A percentile compares a stretch with the other conserved stretches of the same genome.
These are phyloP conservation scores for Saturnispora diversa DNA, from an alignment of 805 yeast genomes.

Conservation along the genomic window DNA sequence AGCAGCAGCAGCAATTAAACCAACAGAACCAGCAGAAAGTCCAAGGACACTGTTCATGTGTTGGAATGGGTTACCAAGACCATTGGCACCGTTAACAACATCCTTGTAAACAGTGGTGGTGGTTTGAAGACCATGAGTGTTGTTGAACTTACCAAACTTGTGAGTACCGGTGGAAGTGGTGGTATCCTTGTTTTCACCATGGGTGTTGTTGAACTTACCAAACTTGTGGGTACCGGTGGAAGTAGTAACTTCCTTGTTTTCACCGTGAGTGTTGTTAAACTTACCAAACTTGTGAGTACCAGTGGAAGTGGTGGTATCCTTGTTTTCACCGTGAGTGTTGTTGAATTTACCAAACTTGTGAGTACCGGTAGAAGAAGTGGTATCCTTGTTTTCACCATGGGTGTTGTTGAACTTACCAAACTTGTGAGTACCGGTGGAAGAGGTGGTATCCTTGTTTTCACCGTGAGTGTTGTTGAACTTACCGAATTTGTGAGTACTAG, in stretches of 20 bases:
- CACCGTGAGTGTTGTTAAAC: slow-evolving; percentile 40
- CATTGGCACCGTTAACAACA: slow-evolving; percentile 15
- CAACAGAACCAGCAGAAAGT: slow-evolving; percentile 18
- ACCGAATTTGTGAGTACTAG: slow-evolving; percentile 48
- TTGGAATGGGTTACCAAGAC: slow-evolving; percentile 17
- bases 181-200: slow-evolving; percentile 34
- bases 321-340: slow-evolving; percentile 31
- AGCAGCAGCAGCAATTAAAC: slow-evolving; percentile 17
- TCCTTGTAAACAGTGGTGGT: slow-evolving; percentile 27
- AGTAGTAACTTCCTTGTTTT: slow-evolving; percentile 23
- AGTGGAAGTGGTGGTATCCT: slow-evolving; percentile 27
- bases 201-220: slow-evolving; percentile 48
- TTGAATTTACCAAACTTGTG: slow-evolving; percentile 51
- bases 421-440: slow-evolving; percentile 35
- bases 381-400: slow-evolving; percentile 31
- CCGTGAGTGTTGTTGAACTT: slow-evolving; percentile 40
- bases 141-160: slow-evolving; percentile 47
- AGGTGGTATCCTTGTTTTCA: slow-evolving; percentile 8
- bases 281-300: slow-evolving; percentile 41
- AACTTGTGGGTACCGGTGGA: slow-evolving; percentile 43
- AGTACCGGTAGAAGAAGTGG: slow-evolving; percentile 38
- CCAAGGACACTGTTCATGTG: slow-evolving; percentile 21
- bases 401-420: slow-evolving; percentile 47
- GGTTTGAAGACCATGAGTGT: slow-evolving; percentile 34
- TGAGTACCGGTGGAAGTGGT: slow-evolving; percentile 41